Evolutionary conservation across 345 rosid genomes (phyloP).

Genomic region (Arabidopsis suecica): DNA sequence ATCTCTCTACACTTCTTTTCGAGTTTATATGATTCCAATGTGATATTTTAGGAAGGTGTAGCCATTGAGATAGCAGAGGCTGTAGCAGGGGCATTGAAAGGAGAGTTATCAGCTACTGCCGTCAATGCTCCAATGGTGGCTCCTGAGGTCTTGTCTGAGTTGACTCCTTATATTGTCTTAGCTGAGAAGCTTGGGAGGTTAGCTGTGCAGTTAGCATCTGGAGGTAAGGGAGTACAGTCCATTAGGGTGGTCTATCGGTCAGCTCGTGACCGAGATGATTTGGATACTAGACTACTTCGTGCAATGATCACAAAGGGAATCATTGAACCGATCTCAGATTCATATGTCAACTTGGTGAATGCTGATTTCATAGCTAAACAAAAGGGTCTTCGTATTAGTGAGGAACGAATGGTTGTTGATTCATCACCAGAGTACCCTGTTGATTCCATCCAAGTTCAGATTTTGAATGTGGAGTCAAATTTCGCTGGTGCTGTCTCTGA

Average conservation of each 20-base stretch:
- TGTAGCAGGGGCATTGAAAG: slow-evolving; percentile 75
- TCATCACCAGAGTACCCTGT: slow-evolving; percentile 64
- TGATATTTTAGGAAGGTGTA: slow-evolving; percentile 68
- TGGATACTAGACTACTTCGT: slow-evolving; percentile 85
- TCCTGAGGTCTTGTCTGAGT: slow-evolving; percentile 62
- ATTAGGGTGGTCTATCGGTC: slow-evolving; percentile 66
- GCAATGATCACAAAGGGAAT: slow-evolving; percentile 90
- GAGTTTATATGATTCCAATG: background rate
- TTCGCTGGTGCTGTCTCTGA: slow-evolving; percentile 74
- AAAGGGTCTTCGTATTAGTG: slow-evolving; percentile 75
- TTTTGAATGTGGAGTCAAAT: slow-evolving; percentile 64
- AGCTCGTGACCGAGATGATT: slow-evolving; percentile 68
- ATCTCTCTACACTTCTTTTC: background rate
- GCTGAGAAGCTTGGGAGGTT: slow-evolving; percentile 83
- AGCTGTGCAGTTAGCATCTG: slow-evolving; percentile 77
- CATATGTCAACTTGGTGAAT: slow-evolving; percentile 76
- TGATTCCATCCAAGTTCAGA: slow-evolving; percentile 66
- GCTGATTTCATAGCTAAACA: slow-evolving; percentile 89
- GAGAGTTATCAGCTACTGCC: slow-evolving; percentile 83
- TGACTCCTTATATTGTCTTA: slow-evolving; percentile 69
- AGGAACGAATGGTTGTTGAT: slow-evolving; percentile 65
- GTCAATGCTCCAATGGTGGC: slow-evolving; percentile 90
- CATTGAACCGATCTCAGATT: slow-evolving; percentile 76
- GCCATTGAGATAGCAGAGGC: slow-evolving; percentile 94
- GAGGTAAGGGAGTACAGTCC: slow-evolving; percentile 70